Evolutionary conservation across 2,329 filamentous ascomycete species (phyloP).

Genomic region (Aureobasidium sp.): DNA sequence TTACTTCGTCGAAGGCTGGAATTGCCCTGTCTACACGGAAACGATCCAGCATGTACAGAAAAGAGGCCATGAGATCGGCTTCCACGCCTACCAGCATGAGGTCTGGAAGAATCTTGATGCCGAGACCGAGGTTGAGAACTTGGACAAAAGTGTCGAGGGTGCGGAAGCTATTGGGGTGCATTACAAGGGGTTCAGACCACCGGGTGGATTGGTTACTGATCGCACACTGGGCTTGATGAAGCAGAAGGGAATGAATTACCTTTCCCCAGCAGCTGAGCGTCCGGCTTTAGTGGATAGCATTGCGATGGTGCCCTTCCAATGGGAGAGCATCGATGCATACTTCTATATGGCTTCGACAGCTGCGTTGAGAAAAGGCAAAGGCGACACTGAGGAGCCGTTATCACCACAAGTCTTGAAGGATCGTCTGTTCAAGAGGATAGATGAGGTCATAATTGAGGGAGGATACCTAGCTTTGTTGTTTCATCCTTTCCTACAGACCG

Average conservation of each 20-base stretch:
- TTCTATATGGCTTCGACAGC: conserved; percentile 26
- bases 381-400: conserved; percentile 18
- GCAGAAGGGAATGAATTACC: conserved; percentile 23
- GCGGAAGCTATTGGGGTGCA: conserved; percentile 16
- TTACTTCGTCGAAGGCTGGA: conserved; percentile 28
- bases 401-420: conserved; percentile 18
- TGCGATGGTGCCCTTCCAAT: conserved; percentile 18
- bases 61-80: conserved; percentile 25
- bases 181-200: conserved; percentile 26
- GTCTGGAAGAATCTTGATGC: conserved; percentile 24
- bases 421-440: conserved; percentile 21
- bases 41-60: conserved; percentile 19
- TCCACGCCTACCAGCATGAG: conserved; percentile 28
- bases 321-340: conserved; percentile 26
- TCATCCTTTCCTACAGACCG: conserved; percentile 25
- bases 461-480: conserved; percentile 25
- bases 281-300: conserved; percentile 18
- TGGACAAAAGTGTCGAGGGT: conserved; percentile 22
- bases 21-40: conserved; percentile 21
- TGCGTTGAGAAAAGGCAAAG: conserved; percentile 22
- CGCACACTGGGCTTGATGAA: conserved; percentile 24
- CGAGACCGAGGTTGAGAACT: conserved; percentile 18
- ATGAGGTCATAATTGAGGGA: conserved; percentile 21
- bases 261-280: conserved; percentile 26
- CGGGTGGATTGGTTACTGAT: conserved; percentile 24